Evolutionary conservation across 371 early-diverging fungal genomes (phyloP).

Genomic region (Entomophthora muscae): DNA sequence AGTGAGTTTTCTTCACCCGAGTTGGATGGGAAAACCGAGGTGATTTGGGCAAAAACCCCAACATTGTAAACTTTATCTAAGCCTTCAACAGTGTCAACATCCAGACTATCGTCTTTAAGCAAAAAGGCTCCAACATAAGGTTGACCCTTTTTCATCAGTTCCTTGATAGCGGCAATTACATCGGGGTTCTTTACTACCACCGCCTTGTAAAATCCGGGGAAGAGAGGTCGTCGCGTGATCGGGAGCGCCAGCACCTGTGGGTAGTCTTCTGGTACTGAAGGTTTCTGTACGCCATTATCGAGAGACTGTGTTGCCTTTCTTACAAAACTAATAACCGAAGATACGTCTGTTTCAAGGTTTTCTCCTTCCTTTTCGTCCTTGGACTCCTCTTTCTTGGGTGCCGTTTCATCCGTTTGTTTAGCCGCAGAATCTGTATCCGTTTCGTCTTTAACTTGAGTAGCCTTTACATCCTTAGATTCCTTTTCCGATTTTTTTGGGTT

Average conservation of each 20-base stretch:
- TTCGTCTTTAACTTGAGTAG: too few species aligned
- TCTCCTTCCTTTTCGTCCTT: neutral
- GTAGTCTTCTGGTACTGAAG: constrained; percentile 66
- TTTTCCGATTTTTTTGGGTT: neutral
- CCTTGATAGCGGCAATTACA: constrained; percentile 78
- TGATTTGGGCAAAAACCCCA: constrained; percentile 95
- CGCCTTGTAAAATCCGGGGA: constrained; percentile 94
- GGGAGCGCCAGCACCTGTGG: constrained; percentile 87
- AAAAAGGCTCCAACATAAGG: constrained; percentile 91
- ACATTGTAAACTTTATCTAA: constrained; percentile 66
- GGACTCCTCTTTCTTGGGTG: neutral
- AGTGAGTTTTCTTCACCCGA: constrained; percentile 60
- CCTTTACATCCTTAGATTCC: neutral
- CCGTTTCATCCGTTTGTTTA: neutral
- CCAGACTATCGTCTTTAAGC: constrained; percentile 69
- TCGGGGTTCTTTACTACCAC: constrained; percentile 85
- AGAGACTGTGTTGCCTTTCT: constrained; percentile 14
- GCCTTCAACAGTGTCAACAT: constrained; percentile 59
- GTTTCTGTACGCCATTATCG: constrained; percentile 44
- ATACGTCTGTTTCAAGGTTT: constrained; percentile 9
- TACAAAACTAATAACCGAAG: constrained; percentile 16
- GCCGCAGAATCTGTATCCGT: neutral
- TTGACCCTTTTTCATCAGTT: constrained; percentile 72
- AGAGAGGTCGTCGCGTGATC: constrained; percentile 80
- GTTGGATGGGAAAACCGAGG: constrained; percentile 78